Base-by-base conservation (phyloP, 306 rosid genomes). In the Medicago ruthenica region DNA sequence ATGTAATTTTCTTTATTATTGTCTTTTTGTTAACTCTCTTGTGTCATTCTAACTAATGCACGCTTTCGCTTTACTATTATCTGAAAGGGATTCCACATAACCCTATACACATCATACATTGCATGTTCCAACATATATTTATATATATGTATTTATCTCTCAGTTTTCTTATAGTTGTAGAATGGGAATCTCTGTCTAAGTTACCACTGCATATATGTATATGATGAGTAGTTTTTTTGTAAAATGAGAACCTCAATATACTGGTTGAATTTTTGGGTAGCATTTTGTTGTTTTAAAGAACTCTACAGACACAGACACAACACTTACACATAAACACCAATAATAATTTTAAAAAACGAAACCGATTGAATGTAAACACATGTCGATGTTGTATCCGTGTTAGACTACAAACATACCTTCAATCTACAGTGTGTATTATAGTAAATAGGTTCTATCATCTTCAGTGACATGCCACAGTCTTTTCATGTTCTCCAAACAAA, bases 1-100 rank as follows among this genome's bases (percentile, higher is more conserved):
- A 17, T 76, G 45, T 76, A 34, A 47, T 80, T 76, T 81, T 41
- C 10, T 16, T 69, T 24, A 45, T 34, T 18, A 27, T 6, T 22
- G n/a, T 74, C 15, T 36, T 47, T 53, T 60, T 22, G 55, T 11
- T 67, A 67, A 58, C 44, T 44, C 63, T 45, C 14, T 36, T 45
- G 5, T 70, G 57, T 80, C 22, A 10, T 61, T 61, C 40, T 9
- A 36, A 64, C 57, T 20, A 65, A 66, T 15, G 53, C 53, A 47
- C 59, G 59, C 60, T 62, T n/a, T 44, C 22, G 5, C 42, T 68
- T 57, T 8, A n/a, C 44, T 7, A 39, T 59, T 63, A 11, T 31
- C 6, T 59, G 31, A 34, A 37, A 67, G 73, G 80, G 62, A 81
- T 22, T 61, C 31, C 21, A 69, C 54, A 17, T 11, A 55, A 42